Evolutionary conservation across 306 rosid species (phyloP), one percentile per base, ranked within the genome.

Genomic region (Fragaria iinumae): DNA sequence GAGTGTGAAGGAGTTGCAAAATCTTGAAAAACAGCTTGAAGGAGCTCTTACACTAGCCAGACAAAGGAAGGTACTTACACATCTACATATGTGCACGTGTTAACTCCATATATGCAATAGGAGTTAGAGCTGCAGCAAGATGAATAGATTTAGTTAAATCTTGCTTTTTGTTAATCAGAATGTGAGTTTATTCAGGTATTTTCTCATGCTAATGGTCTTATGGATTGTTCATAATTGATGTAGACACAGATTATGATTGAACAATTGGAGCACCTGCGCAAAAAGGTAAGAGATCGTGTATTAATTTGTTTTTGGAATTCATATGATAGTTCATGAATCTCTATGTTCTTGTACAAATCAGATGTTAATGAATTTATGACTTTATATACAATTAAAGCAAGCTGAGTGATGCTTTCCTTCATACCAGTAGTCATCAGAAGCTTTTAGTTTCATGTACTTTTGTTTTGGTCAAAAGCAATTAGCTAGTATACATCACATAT

Each of bases 1-100:
- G 82, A 92, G 75, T 79, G 87, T 90, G 70, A 94, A 92, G 80
- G 97, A 94, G 87, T 71, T 94, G 76, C 91, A 88, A 81, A 89
- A 80, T 81, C 96, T 94, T 75, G 98, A 94, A 85, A 94, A 92
- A 60, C 98, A 92, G 76, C 98, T 94, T 73, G 98, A 94, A 87
- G 93, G 83, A 64, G 85, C 97, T 68, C 88, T 91, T 78, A 86
- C 93, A 47, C 92, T 83, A 76, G 91, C 95, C 70, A 88, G 98
- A 73, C 93, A 90, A 85, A 92, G 93, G 89, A 94, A 87, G 98
- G 98, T 89, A 20, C 7, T 44, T 16, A 56, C 50, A 6, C 14
- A 56, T 56, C 53, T 48, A 16, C n/a, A 11, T 45, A 6, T 55
- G 25, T 0, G 27, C 11, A 7, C 10, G 11, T 8, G 10, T n/a